Evolutionary conservation across 139 green algal species (phyloP), one percentile per base, ranked within the genome.

Genomic region (Volvox reticuliferus): DNA sequence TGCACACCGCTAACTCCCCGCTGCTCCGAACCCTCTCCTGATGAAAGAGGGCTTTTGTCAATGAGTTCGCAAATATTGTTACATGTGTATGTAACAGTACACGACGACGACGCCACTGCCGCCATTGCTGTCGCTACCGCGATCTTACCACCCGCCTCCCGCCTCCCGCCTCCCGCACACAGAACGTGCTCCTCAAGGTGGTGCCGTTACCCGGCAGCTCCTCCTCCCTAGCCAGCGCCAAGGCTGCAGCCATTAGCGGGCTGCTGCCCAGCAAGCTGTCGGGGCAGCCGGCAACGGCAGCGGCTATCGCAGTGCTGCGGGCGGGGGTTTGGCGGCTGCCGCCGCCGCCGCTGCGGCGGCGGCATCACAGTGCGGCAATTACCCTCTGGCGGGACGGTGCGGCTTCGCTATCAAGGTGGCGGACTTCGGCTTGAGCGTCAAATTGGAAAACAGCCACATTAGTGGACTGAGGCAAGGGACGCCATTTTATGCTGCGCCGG

Each of bases 391-490:
- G 5, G 68, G 68, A 20, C 69, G 85, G 30, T 90, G 86, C 75
- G 75, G 86, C 65, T 90, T 73, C 21, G 75, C 73, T 2, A 28
- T 86, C 63, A 94, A 95, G 82, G 92, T 95, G 26, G 93, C 91
- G 30, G 93, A 95, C 77, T 95, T 95, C 78, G 93, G 93, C 13
- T 77, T 95, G 30, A 88, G 50, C 81, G 91, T 95, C 5, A 90
- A 92, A 32, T 91, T 95, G 91, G 73, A 88, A 35, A 86, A 93
- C 86, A 93, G 76, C 44, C 91, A 94, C 85, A 81, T 95, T 36
- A 91, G 77, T 62, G 91, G 91, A 12, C 33, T 93, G 75, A 67
- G 89, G 20, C 89, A 94, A 35, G 93, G 91, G 22, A 95, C 91
- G 14, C 93, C 93, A 37, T 93, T 95, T 63, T 95, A 95, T 82